A percentile compares a stretch with the other conserved stretches of the same genome.
Evolutionary conservation across 2,329 filamentous ascomycete species (phyloP).

Genomic region (Epicoccum nigrum): DNA sequence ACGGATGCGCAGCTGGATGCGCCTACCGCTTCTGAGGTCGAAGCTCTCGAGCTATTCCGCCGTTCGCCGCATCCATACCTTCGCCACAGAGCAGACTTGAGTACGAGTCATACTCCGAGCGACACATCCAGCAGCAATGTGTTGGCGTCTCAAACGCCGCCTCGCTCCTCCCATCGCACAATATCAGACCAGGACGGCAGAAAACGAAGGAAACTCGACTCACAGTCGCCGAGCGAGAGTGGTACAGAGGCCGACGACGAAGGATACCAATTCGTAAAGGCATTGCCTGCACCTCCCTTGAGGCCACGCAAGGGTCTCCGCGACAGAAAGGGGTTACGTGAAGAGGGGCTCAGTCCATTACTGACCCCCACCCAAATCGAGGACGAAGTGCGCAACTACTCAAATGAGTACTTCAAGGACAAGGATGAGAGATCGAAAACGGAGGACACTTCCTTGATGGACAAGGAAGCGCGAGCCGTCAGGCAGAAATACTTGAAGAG

Average conservation of each 20-base stretch:
- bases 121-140: slow-evolving; percentile 26
- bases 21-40: slow-evolving; percentile 30
- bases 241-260: slow-evolving; percentile 97
- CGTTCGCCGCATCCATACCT: slow-evolving; percentile 49
- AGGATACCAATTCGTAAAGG: slow-evolving; percentile 74
- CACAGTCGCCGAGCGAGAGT: slow-evolving; percentile 73
- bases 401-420: slow-evolving; percentile 46
- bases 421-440: slow-evolving; percentile 23
- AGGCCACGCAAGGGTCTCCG: slow-evolving; percentile 79
- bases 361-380: slow-evolving; percentile 57
- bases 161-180: slow-evolving; percentile 24
- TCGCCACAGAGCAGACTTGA: slow-evolving; percentile 38
- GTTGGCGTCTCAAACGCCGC: slow-evolving; percentile 22
- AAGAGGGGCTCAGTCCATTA: slow-evolving; percentile 47
- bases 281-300: slow-evolving; percentile 78
- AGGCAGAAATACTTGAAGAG: slow-evolving; percentile 77
- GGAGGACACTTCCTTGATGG: slow-evolving; percentile 31
- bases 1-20: slow-evolving; percentile 28
- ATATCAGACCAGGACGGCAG: slow-evolving; percentile 36
- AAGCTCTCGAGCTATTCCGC: slow-evolving; percentile 44
- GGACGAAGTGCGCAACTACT: slow-evolving; percentile 51
- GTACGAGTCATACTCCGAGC: slow-evolving; percentile 24
- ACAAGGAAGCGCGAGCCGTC: slow-evolving; percentile 47
- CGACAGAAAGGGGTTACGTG: slow-evolving; percentile 51
- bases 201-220: slow-evolving; percentile 34